Evolutionary conservation across 805 yeast species (phyloP).

Genomic region (Tetrapisispora taiwanensis): DNA sequence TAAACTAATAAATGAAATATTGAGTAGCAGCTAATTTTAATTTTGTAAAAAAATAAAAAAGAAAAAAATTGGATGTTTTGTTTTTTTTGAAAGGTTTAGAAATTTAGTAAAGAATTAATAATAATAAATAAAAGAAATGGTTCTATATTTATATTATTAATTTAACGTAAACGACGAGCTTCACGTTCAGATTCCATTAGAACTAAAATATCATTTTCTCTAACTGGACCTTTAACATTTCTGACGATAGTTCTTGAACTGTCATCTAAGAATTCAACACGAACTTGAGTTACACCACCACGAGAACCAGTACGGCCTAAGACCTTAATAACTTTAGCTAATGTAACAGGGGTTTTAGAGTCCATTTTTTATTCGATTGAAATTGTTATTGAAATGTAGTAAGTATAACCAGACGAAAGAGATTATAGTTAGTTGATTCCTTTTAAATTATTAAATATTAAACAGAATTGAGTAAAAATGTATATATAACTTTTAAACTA

Average conservation of each 20-base stretch:
- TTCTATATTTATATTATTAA: neutral
- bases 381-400: neutral
- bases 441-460: too few relatives aligned
- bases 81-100: too few relatives aligned
- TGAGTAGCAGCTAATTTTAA: neutral
- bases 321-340: conserved; percentile 98
- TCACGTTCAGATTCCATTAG: conserved; percentile 99
- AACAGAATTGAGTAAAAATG: too few relatives aligned
- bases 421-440: too few relatives aligned
- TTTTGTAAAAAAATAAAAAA: neutral
- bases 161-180: conserved; percentile 86
- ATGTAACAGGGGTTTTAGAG: conserved; percentile 85
- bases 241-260: conserved; percentile 92
- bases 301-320: conserved; percentile 99
- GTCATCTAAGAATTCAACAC: conserved; percentile 94
- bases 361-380: conserved; percentile 18
- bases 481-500: too few relatives aligned
- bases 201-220: conserved; percentile 96
- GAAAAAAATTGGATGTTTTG: too few relatives aligned
- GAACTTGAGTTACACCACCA: conserved; percentile 99
- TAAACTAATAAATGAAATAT: neutral
- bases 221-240: conserved; percentile 96
- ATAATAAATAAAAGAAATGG: neutral
- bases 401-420: neutral
- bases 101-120: neutral